Evolutionary conservation across 1,284 basidiomycete genomes (phyloP).

Genomic region (Trichosporon sp.): DNA sequence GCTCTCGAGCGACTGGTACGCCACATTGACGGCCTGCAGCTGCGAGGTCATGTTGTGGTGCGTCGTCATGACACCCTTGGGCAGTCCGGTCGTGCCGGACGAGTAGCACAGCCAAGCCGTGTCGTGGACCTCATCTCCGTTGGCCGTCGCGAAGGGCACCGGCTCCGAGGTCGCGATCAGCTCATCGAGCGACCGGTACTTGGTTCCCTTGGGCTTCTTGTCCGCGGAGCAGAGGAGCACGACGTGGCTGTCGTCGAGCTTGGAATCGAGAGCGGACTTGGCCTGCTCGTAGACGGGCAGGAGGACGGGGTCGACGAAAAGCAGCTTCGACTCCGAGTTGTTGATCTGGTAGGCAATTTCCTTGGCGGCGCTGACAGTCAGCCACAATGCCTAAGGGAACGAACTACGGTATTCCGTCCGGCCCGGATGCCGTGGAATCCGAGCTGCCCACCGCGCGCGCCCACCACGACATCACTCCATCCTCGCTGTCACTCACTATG

Average conservation of each 20-base stretch:
- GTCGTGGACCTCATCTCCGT: constrained; percentile 6
- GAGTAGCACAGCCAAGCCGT: constrained; percentile 56
- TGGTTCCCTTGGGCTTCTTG: constrained; percentile 6
- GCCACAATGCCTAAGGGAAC: background rate
- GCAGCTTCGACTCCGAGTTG: constrained; percentile 55
- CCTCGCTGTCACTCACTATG: constrained; percentile 44
- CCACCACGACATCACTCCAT: too few species aligned
- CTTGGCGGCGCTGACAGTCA: constrained; percentile 28
- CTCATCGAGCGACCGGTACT: constrained; percentile 11
- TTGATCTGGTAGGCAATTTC: constrained; percentile 47
- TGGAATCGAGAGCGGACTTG: constrained; percentile 1
- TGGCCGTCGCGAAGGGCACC: constrained; percentile 9
- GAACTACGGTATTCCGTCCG: too few species aligned
- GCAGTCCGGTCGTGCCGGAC: constrained; percentile 55
- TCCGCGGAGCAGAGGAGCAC: constrained; percentile 9
- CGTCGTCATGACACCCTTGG: constrained; percentile 54
- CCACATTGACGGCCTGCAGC: constrained; percentile 7
- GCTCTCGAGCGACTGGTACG: constrained; percentile 5
- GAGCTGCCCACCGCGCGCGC: background rate
- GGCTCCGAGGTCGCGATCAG: constrained; percentile 1
- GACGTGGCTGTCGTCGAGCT: constrained; percentile 7
- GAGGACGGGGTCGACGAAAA: constrained; percentile 57
- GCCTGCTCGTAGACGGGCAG: constrained; percentile 40
- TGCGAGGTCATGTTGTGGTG: constrained; percentile 58
- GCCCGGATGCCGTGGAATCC: too few species aligned